Conservation (phyloP, 2,329 filamentous ascomycete species). For the Penicillium sp. region DNA sequence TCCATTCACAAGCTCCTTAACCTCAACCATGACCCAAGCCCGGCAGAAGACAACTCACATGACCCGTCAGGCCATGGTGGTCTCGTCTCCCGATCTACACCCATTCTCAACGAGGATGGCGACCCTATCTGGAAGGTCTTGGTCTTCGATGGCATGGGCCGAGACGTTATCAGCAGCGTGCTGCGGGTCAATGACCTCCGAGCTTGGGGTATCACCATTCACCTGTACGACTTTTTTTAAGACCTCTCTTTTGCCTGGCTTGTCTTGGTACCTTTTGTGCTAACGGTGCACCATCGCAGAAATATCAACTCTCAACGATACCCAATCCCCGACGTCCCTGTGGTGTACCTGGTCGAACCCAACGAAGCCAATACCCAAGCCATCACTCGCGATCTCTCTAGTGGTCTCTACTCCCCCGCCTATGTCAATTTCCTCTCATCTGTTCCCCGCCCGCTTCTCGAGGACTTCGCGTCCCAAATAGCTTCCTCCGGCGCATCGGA, state of each 20-base stretch:
- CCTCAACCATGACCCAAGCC: constrained; percentile 73
- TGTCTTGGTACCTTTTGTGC: constrained; percentile 3
- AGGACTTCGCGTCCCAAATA: constrained; percentile 91
- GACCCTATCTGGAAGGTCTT: constrained; percentile 98
- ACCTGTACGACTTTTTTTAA: constrained; percentile 65
- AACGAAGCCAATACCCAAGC: constrained; percentile 76
- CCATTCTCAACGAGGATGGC: constrained; percentile 82
- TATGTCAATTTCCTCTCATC: constrained; percentile 98
- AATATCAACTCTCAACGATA: constrained; percentile 81
- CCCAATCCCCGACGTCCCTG: constrained; percentile 93
- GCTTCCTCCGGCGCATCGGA: constrained; percentile 84
- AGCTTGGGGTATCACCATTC: constrained; percentile 93
- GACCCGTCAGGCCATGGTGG: constrained; percentile 64
- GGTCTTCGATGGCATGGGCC: constrained; percentile 88
- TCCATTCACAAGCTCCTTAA: constrained; percentile 96
- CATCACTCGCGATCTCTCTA: constrained; percentile 84
- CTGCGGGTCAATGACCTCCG: constrained; percentile 91
- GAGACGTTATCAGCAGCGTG: constrained; percentile 96
- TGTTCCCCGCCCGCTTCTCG: constrained; percentile 83
- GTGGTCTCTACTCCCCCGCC: constrained; percentile 86
- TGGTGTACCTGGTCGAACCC: constrained; percentile 94
- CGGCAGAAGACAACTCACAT: constrained; percentile 61
- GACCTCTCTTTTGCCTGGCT: constrained; percentile 19
- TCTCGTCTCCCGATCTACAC: constrained; percentile 69
- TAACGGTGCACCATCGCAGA: constrained; percentile 50